Evolutionary conservation across 805 yeast species (phyloP), one percentile per base, ranked within the genome.

Genomic region (Cyberlindnera sargentensis): DNA sequence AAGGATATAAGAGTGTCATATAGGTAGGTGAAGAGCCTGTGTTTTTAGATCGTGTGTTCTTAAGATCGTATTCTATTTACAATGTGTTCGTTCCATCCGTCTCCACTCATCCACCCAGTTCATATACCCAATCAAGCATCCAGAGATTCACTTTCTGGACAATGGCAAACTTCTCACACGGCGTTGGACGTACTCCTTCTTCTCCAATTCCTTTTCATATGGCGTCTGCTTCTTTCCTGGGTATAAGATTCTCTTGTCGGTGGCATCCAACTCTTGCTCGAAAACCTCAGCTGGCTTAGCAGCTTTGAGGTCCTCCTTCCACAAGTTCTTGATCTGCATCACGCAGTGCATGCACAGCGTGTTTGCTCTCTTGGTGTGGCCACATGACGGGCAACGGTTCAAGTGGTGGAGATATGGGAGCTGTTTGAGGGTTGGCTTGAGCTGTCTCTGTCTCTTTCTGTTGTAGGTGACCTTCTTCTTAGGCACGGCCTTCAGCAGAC

Each of bases 331-430:
- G 58, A 93, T 84, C 60, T 89, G 89, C 30, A 75, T 78, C 45
- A 87, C 90, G 68, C 99, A 91, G 58, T 84, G 77, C 95, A 88
- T 87, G 66, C 99, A 91, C 55, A 91, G 71, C 45, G 89, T 80
- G 64, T 93, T 95, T 2, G 93, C 80, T 58, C 96, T 75, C 67
- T 91, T 93, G 55, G 78, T 83, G 49, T 85, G 83, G 36, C 99
- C 99, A 68, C 99, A 91, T 0, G 96, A 83, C 3, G 98, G 97
- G 62, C 99, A 91, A 62, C 95, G 77, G 49, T 84, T 87, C 57
- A 93, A 70, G 60, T 86, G 82, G 44, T 80, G 76, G 50, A 85
- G 72, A 40, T 82, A 80, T 61, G 85, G 79, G 52, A 86, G 69
- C 54, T 89, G 93, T 62, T 88, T 91, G 45, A 78, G 74, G 8